Conservation (phyloP, 2,329 filamentous ascomycete species). For the Ophiostoma novo-ulmi region DNA sequence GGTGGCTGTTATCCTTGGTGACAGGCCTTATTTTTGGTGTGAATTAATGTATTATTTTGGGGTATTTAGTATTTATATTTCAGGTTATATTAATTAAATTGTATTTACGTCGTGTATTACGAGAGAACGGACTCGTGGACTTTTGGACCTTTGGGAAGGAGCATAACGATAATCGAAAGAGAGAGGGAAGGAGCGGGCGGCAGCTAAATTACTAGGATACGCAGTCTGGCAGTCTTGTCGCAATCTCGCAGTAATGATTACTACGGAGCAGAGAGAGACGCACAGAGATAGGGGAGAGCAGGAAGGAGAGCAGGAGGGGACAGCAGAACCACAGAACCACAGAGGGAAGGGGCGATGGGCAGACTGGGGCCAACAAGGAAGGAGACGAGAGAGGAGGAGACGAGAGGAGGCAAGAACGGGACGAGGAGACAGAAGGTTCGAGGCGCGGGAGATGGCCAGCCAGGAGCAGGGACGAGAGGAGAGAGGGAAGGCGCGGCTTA, state of each 20-base stretch:
- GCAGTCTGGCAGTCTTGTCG: no score
- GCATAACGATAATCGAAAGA: not conserved
- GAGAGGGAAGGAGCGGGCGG: conserved; percentile 9
- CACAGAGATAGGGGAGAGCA: conserved; percentile 1
- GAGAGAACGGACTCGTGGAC: not conserved
- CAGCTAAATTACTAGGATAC: not conserved
- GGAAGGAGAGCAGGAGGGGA: not conserved
- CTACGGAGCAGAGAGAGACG: not conserved
- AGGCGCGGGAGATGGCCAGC: conserved; percentile 19
- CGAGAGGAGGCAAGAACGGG: conserved; percentile 1
- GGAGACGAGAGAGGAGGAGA: conserved; percentile 7
- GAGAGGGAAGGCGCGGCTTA: not conserved
- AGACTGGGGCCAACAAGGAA: conserved; percentile 14
- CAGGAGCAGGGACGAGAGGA: conserved; percentile 7
- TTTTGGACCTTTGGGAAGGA: not conserved
- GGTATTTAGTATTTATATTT: not conserved
- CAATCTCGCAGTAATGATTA: not conserved
- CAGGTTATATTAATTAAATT: not conserved
- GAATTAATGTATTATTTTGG: not conserved
- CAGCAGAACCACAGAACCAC: not conserved
- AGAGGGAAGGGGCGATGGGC: conserved; percentile 4
- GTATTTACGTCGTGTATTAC: conserved; percentile 3
- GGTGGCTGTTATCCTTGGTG: not conserved
- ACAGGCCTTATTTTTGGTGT: conserved; percentile 12
- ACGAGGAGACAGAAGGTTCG: conserved; percentile 22